phyloP scores from a whole-genome alignment of 2,329 filamentous ascomycete species.

The Aspergillus sclerotialis region DNA sequence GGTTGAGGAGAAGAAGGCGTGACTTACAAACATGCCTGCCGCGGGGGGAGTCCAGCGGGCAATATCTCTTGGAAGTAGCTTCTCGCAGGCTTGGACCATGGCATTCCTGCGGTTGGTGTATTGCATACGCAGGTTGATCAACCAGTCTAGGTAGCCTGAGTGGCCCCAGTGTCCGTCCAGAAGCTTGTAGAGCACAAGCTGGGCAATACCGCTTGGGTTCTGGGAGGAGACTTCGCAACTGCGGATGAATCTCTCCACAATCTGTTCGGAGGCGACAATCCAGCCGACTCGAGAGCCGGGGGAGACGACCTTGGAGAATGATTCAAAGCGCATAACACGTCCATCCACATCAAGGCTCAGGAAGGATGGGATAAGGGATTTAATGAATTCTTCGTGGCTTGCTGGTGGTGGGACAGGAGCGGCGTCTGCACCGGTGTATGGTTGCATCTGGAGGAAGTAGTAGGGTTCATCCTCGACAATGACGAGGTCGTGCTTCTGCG shows the following conservation, averaged over 20 bases:
- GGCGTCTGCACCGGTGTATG: constrained; percentile 54
- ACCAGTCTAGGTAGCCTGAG: constrained; percentile 78
- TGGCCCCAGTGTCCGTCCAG: constrained; percentile 95
- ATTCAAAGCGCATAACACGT: constrained; percentile 83
- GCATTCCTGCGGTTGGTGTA: constrained; percentile 75
- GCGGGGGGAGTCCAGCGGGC: constrained; percentile 72
- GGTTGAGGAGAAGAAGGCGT: not conserved
- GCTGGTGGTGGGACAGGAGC: constrained; percentile 50
- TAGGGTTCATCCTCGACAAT: constrained; percentile 93
- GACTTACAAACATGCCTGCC: constrained; percentile 90
- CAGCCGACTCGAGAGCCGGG: constrained; percentile 79
- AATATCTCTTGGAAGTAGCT: constrained; percentile 64
- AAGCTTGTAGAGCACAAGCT: constrained; percentile 78
- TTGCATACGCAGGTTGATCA: constrained; percentile 71
- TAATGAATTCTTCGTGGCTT: constrained; percentile 66
- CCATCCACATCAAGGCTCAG: constrained; percentile 79
- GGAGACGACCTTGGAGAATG: constrained; percentile 84
- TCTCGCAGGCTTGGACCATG: constrained; percentile 73
- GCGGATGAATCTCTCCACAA: constrained; percentile 73
- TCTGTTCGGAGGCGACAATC: constrained; percentile 79
- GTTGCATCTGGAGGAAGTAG: constrained; percentile 82
- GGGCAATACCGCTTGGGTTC: constrained; percentile 75
- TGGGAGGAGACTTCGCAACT: constrained; percentile 81
- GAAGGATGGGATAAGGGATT: constrained; percentile 64
- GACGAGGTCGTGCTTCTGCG: constrained; percentile 75